Percentiles rank a stretch among this genome's conserved stretches.
phyloP scores from a whole-genome alignment of 441 rosid species.

The Populus tomentosa region DNA sequence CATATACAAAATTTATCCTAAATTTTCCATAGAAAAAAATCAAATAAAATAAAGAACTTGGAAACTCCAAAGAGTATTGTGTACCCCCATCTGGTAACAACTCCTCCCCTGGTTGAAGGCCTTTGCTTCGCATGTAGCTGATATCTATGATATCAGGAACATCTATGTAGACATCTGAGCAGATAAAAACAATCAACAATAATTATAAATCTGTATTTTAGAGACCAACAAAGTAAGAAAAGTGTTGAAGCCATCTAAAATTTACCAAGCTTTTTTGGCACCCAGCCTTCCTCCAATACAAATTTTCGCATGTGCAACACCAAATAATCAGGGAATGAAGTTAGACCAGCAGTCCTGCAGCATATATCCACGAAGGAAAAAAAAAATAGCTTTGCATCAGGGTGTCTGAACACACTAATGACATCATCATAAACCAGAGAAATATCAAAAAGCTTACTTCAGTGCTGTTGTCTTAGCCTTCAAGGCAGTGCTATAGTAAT shows the following conservation, averaged over 20 bases:
- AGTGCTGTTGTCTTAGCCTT: conserved; percentile 77
- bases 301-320: conserved; percentile 97
- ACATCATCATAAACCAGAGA: background rate
- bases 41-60: too few species aligned
- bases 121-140: too few species aligned
- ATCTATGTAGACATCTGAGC: too few species aligned
- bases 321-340: conserved; percentile 95
- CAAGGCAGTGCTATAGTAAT: conserved; percentile 88
- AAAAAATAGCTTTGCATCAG: background rate
- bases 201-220: too few species aligned
- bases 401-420: background rate
- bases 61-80: too few species aligned
- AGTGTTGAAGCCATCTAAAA: conserved; percentile 8
- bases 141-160: too few species aligned
- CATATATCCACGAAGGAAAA: conserved; percentile 11
- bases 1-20: too few species aligned
- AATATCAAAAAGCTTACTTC: conserved; percentile 40
- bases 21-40: too few species aligned
- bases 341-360: conserved; percentile 80
- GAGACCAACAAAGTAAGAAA: conserved; percentile 3
- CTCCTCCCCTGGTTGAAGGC: too few species aligned
- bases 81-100: too few species aligned
- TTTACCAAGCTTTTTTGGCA: conserved; percentile 94
- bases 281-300: conserved; percentile 98
- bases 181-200: too few species aligned